Evolutionary conservation across 1,139 yeast species (phyloP).

Genomic region (Diutina sp.): DNA sequence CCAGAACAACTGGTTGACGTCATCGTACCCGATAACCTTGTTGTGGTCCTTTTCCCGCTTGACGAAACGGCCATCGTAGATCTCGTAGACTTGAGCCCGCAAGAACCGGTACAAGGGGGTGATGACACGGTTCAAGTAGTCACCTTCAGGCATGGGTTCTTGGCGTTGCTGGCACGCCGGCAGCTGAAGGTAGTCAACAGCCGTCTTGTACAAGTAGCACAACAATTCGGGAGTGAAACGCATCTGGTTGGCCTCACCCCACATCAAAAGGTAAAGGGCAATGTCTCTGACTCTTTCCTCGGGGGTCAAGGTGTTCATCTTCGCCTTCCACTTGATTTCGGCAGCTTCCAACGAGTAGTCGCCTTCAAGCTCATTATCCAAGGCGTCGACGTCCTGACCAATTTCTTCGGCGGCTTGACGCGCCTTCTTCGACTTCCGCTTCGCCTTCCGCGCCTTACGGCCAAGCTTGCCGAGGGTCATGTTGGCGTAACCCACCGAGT

Average conservation of each 20-base stretch:
- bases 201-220: slow-evolving; percentile 89
- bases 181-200: slow-evolving; percentile 74
- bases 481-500: slow-evolving; percentile 28
- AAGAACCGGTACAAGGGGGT: slow-evolving; percentile 86
- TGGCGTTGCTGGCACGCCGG: slow-evolving; percentile 84
- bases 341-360: slow-evolving; percentile 54
- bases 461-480: slow-evolving; percentile 53
- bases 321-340: slow-evolving; percentile 38
- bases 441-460: slow-evolving; percentile 37
- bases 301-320: slow-evolving; percentile 33
- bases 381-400: slow-evolving; percentile 35
- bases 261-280: slow-evolving; percentile 76
- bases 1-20: slow-evolving; percentile 97
- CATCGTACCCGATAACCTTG: slow-evolving; percentile 92
- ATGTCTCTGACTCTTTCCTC: slow-evolving; percentile 82
- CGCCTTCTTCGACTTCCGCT: slow-evolving; percentile 26
- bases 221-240: slow-evolving; percentile 89
- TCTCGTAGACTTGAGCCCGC: slow-evolving; percentile 92
- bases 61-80: slow-evolving; percentile 87
- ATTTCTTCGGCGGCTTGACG: slow-evolving; percentile 12
- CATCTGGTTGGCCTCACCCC: slow-evolving; percentile 99
- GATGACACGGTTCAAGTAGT: slow-evolving; percentile 79
- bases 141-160: slow-evolving; percentile 94
- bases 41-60: slow-evolving; percentile 97
- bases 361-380: slow-evolving; percentile 75